Evolutionary conservation across 257 asterid genomes (phyloP).

Genomic region (Voacanga thouarsii): DNA sequence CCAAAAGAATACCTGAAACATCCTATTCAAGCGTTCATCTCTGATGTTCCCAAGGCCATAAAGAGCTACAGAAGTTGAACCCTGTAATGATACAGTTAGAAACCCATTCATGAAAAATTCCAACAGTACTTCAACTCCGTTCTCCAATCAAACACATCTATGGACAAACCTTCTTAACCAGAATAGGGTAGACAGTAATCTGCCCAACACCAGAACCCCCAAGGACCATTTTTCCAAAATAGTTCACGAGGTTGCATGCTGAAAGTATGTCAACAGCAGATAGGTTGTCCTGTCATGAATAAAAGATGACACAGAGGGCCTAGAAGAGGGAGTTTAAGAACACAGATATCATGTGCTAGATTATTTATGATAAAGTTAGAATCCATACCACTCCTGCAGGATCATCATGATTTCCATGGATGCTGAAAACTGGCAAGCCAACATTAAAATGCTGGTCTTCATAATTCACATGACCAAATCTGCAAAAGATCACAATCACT

Average conservation of each 20-base stretch:
- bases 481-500: constrained; percentile 28
- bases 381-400: constrained; percentile 99
- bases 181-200: constrained; percentile 86
- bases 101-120: constrained; percentile 11
- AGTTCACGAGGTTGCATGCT: constrained; percentile 96
- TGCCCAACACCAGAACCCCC: constrained; percentile 99
- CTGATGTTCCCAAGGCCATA: constrained; percentile 98
- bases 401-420: constrained; percentile 98
- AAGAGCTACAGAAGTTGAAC: constrained; percentile 92
- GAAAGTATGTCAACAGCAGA: constrained; percentile 98
- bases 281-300: constrained; percentile 85
- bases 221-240: constrained; percentile 93
- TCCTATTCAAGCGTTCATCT: constrained; percentile 95
- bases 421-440: constrained; percentile 98
- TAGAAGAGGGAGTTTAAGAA: constrained; percentile 21
- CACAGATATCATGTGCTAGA: neutral
- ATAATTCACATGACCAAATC: constrained; percentile 96
- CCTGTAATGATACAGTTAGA: constrained; percentile 43
- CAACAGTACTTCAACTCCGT: neutral
- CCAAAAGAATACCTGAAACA: constrained; percentile 72
- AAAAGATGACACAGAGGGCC: constrained; percentile 22
- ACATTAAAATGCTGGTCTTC: constrained; percentile 99
- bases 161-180: constrained; percentile 67
- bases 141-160: constrained; percentile 9
- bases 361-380: neutral